Percentiles rank a stretch among this genome's conserved stretches.
These are phyloP conservation scores for Solanum sitiens DNA, from an alignment of 257 asterid genomes.

Conservation along the genomic window DNA sequence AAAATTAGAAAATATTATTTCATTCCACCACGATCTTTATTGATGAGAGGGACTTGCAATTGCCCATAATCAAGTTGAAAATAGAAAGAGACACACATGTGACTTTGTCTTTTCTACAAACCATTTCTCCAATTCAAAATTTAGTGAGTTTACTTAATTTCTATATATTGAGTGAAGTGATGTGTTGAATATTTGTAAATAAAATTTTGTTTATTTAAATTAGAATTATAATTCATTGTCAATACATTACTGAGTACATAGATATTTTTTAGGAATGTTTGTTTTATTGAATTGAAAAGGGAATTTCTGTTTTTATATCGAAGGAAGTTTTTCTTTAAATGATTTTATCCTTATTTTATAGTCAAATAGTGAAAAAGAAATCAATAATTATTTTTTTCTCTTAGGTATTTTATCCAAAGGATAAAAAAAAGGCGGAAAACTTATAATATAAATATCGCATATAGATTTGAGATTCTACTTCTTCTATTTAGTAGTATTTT, in stretches of 20 bases:
- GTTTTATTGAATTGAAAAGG: neutral
- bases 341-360: neutral
- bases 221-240: neutral
- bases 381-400: neutral
- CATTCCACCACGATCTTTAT: neutral
- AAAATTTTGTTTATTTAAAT: neutral
- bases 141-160: neutral
- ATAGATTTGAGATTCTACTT: neutral
- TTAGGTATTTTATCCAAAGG: neutral
- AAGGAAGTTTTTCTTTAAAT: neutral
- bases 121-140: neutral
- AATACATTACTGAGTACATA: neutral
- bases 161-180: neutral
- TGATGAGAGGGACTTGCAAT: neutral
- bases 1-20: accelerated
- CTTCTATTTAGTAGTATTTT: neutral
- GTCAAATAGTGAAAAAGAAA: neutral
- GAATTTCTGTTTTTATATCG: neutral
- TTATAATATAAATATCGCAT: neutral
- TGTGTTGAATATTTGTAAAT: neutral
- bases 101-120: neutral
- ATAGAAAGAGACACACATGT: neutral
- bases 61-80: neutral
- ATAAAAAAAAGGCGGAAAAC: too few relatives aligned
- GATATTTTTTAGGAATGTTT: neutral